phyloP scores from a whole-genome alignment of 768 basidiomycete species.

The Rhizopogon sp. region DNA sequence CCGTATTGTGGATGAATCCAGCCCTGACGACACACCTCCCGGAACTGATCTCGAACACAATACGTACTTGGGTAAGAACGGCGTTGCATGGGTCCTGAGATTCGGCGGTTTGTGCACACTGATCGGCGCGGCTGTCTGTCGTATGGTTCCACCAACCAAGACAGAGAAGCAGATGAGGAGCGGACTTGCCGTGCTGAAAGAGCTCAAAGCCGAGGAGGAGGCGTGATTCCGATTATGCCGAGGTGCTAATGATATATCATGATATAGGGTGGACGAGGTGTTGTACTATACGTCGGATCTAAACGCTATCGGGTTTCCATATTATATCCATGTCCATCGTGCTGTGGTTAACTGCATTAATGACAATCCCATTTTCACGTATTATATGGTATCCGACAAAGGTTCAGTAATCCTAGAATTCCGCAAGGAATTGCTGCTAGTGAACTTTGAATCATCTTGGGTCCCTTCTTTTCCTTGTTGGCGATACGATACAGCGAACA shows the following conservation, averaged over 20 bases:
- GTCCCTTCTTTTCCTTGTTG: neutral
- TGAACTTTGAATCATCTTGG: neutral
- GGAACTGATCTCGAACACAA: conserved; percentile 38
- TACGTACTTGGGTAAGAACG: conserved; percentile 77
- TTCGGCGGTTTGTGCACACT: conserved; percentile 89
- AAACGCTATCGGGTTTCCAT: neutral
- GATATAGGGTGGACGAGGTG: neutral
- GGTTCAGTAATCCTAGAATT: no score
- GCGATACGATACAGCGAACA: no score
- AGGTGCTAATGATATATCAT: conserved; percentile 5
- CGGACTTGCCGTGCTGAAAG: conserved; percentile 73
- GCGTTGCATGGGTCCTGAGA: conserved; percentile 90
- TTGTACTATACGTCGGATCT: neutral
- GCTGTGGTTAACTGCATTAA: neutral
- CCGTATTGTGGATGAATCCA: conserved; percentile 61
- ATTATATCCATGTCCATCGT: neutral
- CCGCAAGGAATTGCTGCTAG: neutral
- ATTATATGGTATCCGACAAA: no score
- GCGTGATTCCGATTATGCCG: conserved; percentile 23
- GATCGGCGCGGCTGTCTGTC: conserved; percentile 70
- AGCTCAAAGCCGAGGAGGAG: conserved; percentile 57
- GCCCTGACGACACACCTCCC: conserved; percentile 4
- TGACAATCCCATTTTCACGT: no score
- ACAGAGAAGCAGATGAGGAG: conserved; percentile 89
- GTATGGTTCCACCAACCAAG: conserved; percentile 82